A percentile compares a stretch with the other conserved stretches of the same genome.
phyloP scores from a whole-genome alignment of 2,329 filamentous ascomycete genomes.

The Orbilia oligospora region DNA sequence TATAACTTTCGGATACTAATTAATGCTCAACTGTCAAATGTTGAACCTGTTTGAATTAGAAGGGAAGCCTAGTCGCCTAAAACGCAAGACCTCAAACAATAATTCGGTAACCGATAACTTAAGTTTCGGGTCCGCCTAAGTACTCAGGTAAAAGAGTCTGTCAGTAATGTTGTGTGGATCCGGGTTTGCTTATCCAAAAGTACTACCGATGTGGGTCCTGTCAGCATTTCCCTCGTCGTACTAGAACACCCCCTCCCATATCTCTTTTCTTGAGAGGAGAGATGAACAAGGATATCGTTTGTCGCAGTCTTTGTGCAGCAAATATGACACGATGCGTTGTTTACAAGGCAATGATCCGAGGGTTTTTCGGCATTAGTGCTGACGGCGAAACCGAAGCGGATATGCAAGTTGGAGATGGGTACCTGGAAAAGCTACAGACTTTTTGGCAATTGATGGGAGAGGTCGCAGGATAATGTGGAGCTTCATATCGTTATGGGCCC shows the following conservation, averaged over 20 bases:
- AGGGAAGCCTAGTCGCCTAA: conserved; percentile 35
- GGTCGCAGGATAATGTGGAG: conserved; percentile 5
- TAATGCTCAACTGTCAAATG: background rate
- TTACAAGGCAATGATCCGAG: conserved; percentile 18
- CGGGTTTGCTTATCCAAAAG: conserved; percentile 28
- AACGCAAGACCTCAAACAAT: conserved; percentile 5
- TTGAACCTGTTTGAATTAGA: conserved; percentile 12
- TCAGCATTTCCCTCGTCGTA: conserved; percentile 32
- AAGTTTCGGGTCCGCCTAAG: conserved; percentile 11
- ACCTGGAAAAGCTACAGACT: background rate
- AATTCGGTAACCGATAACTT: conserved; percentile 2
- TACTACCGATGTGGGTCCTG: conserved; percentile 42
- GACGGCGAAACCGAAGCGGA: conserved; percentile 43
- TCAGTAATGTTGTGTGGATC: conserved; percentile 22
- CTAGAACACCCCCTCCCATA: background rate
- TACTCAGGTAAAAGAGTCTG: background rate
- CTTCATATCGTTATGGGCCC: background rate
- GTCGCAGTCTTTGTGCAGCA: conserved; percentile 15
- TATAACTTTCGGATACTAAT: background rate
- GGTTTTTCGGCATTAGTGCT: conserved; percentile 45
- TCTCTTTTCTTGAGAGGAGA: background rate
- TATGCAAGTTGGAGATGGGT: conserved; percentile 27
- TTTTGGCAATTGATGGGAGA: conserved; percentile 30
- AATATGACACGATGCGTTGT: conserved; percentile 34
- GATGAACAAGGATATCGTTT: conserved; percentile 8